phyloP scores from a whole-genome alignment of 1,139 yeast species.

The Hansenula sp. region DNA sequence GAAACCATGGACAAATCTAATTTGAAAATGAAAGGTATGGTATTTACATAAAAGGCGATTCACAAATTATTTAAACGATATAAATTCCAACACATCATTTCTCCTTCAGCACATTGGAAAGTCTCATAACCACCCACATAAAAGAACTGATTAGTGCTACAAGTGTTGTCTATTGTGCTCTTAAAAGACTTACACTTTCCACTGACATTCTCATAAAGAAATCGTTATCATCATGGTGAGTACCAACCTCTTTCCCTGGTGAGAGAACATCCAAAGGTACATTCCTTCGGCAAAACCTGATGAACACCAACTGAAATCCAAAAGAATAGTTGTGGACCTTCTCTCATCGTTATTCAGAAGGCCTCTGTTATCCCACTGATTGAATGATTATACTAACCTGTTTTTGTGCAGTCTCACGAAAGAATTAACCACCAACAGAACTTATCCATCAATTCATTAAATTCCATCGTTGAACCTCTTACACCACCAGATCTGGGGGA shows the following conservation, averaged over 20 bases:
- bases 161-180: too few relatives aligned
- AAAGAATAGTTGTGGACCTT: too few relatives aligned
- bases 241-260: too few relatives aligned
- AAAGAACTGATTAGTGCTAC: not conserved
- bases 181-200: too few relatives aligned
- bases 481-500: conserved; percentile 22
- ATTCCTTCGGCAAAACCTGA: too few relatives aligned
- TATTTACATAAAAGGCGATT: conserved; percentile 3
- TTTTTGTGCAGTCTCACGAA: conserved; percentile 7
- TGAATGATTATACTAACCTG: too few relatives aligned
- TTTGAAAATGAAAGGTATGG: conserved; percentile 3
- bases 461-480: conserved; percentile 22
- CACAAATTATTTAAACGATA: conserved; percentile 1
- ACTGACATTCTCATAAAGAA: too few relatives aligned
- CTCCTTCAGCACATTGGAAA: not conserved
- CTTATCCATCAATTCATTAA: conserved; percentile 21
- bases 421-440: conserved; percentile 19
- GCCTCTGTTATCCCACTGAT: too few relatives aligned
- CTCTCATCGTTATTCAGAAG: too few relatives aligned
- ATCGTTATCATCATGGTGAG: too few relatives aligned
- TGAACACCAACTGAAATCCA: too few relatives aligned
- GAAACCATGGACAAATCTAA: conserved; percentile 4
- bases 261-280: too few relatives aligned
- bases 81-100: not conserved
- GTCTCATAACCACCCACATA: not conserved